These are phyloP conservation scores for Coleophoma crateriformis DNA, from an alignment of 2,329 filamentous ascomycete genomes.

Conservation along the genomic window DNA sequence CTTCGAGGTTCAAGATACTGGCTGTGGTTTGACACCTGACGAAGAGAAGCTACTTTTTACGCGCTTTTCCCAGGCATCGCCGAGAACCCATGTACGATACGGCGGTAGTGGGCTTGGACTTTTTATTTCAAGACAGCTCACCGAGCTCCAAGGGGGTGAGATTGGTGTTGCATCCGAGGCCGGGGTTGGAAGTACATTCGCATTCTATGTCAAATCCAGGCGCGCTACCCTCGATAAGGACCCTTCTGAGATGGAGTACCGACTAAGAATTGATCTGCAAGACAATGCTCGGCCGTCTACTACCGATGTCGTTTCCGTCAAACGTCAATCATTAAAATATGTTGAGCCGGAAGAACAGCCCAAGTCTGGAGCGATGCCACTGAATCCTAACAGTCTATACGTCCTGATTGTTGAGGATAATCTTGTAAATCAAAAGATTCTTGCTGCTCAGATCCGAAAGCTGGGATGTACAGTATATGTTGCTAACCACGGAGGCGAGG, in stretches of 20 bases:
- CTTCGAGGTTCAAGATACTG: slow-evolving; percentile 70
- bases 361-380: neutral
- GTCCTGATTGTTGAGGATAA: slow-evolving; percentile 82
- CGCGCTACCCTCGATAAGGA: slow-evolving; percentile 4
- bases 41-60: slow-evolving; percentile 73
- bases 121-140: slow-evolving; percentile 73
- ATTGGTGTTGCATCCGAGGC: slow-evolving; percentile 66
- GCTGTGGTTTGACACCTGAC: slow-evolving; percentile 62
- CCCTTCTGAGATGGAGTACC: slow-evolving; percentile 47
- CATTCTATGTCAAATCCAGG: slow-evolving; percentile 53
- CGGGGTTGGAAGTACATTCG: slow-evolving; percentile 67
- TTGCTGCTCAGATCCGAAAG: slow-evolving; percentile 52
- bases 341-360: neutral
- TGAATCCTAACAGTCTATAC: slow-evolving; percentile 52
- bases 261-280: slow-evolving; percentile 55
- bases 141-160: slow-evolving; percentile 69
- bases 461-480: slow-evolving; percentile 54
- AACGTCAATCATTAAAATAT: neutral
- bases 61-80: slow-evolving; percentile 74
- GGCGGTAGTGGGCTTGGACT: slow-evolving; percentile 73
- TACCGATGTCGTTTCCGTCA: slow-evolving; percentile 2
- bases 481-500: slow-evolving; percentile 58
- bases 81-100: slow-evolving; percentile 72
- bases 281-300: slow-evolving; percentile 27
- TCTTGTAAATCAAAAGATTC: slow-evolving; percentile 74